These are phyloP conservation scores for Cocos nucifera DNA, from an alignment of 176 grass and related monocot genomes.

Conservation along the genomic window DNA sequence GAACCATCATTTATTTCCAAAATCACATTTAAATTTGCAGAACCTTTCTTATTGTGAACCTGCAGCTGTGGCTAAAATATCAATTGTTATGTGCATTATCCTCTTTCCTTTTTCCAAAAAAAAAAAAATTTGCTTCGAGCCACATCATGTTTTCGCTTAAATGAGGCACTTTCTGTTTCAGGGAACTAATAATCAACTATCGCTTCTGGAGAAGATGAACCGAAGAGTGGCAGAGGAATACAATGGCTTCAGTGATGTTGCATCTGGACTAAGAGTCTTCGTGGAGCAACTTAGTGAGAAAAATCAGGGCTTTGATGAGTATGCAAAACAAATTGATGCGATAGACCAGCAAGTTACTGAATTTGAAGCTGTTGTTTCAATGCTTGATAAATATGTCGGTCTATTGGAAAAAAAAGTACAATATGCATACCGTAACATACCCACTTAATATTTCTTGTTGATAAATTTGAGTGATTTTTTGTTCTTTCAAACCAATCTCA, in stretches of 20 bases:
- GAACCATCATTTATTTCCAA: too few relatives aligned
- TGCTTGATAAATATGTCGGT: conserved; percentile 78
- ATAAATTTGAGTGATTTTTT: too few relatives aligned
- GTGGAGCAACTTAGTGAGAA: conserved; percentile 85
- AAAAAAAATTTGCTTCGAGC: neutral
- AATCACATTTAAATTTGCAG: too few relatives aligned
- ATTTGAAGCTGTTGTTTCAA: conserved; percentile 80
- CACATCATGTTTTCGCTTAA: neutral
- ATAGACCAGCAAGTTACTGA: conserved; percentile 83
- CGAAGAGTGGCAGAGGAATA: conserved; percentile 56
- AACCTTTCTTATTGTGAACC: too few relatives aligned
- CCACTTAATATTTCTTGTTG: conserved; percentile 8
- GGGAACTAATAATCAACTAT: conserved; percentile 73
- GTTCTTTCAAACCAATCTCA: too few relatives aligned
- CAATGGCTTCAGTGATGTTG: conserved; percentile 59
- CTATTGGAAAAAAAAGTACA: conserved; percentile 79
- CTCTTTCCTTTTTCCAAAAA: neutral
- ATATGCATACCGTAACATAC: conserved; percentile 34
- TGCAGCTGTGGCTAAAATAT: too few relatives aligned
- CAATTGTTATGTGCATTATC: neutral
- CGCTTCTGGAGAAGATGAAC: conserved; percentile 81
- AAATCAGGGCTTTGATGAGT: conserved; percentile 56
- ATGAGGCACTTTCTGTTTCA: conserved; percentile 21
- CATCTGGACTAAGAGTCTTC: conserved; percentile 79
- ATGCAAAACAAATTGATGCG: conserved; percentile 47